Conservation (phyloP, 1,284 basidiomycete genomes). For the Inonotus obliquus region DNA sequence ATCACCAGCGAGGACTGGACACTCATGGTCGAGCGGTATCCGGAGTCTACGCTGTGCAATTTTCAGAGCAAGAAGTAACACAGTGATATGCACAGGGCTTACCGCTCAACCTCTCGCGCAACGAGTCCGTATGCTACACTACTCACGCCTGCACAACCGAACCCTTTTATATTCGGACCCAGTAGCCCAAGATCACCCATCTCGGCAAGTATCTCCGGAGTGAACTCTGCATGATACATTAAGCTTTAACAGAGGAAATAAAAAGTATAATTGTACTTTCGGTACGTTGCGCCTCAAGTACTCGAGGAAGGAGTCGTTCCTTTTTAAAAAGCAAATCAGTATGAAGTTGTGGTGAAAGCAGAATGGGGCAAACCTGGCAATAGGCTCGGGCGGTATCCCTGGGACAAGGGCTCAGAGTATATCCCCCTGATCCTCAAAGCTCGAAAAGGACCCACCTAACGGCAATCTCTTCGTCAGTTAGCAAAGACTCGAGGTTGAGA, state of each 20-base stretch:
- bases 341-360: neutral
- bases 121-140: constrained; percentile 93
- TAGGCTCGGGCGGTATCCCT: constrained; percentile 85
- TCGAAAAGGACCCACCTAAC: constrained; percentile 57
- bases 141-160: constrained; percentile 92
- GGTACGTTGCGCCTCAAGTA: constrained; percentile 82
- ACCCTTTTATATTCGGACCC: constrained; percentile 89
- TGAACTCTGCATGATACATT: constrained; percentile 54
- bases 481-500: constrained; percentile 65
- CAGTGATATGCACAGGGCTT: constrained; percentile 18
- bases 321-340: constrained; percentile 29
- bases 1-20: constrained; percentile 98
- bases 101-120: constrained; percentile 91
- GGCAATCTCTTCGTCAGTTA: constrained; percentile 89
- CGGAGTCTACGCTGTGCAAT: constrained; percentile 78
- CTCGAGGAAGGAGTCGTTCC: constrained; percentile 81
- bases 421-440: neutral
- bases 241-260: neutral
- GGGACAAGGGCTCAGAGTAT: neutral
- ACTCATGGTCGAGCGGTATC: constrained; percentile 93
- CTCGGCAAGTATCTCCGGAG: constrained; percentile 74
- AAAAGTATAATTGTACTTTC: constrained; percentile 53
- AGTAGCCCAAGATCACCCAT: constrained; percentile 93
- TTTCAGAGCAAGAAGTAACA: neutral
- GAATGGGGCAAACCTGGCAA: constrained; percentile 54